Percentiles rank a stretch among this genome's conserved stretches.
phyloP scores from a whole-genome alignment of 495 filamentous ascomycete genomes.

The Parathielavia hyrcaniae region DNA sequence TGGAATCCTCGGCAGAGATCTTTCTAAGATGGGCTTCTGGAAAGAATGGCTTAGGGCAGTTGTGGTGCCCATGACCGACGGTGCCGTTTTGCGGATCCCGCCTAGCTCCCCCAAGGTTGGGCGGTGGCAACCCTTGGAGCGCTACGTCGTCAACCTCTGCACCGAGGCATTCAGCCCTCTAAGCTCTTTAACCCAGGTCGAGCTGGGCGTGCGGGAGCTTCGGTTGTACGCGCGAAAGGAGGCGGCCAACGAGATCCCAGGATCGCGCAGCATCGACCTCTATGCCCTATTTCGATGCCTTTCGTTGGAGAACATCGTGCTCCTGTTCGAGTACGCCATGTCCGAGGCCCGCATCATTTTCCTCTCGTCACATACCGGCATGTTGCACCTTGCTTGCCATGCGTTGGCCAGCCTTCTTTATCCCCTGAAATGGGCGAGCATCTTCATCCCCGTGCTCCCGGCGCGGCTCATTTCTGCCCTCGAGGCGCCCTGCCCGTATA shows the following conservation, averaged over 20 bases:
- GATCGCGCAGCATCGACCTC: constrained; percentile 83
- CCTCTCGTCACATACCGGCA: constrained; percentile 88
- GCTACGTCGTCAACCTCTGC: constrained; percentile 96
- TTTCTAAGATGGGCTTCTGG: constrained; percentile 84
- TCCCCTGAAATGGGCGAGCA: constrained; percentile 84
- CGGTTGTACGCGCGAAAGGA: constrained; percentile 90
- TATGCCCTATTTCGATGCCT: constrained; percentile 88
- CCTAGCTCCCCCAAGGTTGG: constrained; percentile 84
- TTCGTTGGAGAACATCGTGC: constrained; percentile 83
- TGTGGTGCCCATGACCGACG: constrained; percentile 89
- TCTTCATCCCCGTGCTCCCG: constrained; percentile 87
- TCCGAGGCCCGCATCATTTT: constrained; percentile 94
- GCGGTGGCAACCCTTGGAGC: constrained; percentile 93
- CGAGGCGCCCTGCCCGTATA: constrained; percentile 94
- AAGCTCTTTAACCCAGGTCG: constrained; percentile 90
- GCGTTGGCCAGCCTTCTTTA: constrained; percentile 80
- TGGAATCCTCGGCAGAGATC: constrained; percentile 84
- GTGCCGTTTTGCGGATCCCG: constrained; percentile 72
- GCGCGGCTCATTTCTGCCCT: constrained; percentile 80
- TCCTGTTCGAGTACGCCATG: constrained; percentile 88
- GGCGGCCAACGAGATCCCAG: constrained; percentile 87
- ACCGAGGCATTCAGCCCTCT: constrained; percentile 89
- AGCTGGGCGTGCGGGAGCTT: constrained; percentile 82
- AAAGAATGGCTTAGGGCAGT: constrained; percentile 96
- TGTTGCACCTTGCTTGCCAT: constrained; percentile 87